Evolutionary conservation across 108 stramenopile genomes (phyloP).

Genomic region (Schizochytrium sp.): DNA sequence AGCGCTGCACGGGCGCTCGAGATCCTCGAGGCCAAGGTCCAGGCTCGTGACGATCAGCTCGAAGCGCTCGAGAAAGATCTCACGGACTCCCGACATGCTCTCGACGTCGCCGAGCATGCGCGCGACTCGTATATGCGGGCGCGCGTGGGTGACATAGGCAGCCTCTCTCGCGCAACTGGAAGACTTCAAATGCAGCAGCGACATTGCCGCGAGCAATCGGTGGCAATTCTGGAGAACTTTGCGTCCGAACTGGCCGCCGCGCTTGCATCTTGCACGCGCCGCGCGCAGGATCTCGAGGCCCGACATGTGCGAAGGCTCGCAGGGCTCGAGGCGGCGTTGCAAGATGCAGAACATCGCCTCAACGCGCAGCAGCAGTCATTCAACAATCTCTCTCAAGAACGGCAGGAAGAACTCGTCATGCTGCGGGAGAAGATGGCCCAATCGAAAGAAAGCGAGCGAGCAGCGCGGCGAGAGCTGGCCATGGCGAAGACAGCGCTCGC

Average conservation of each 20-base stretch:
- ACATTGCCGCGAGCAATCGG: neutral
- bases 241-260: neutral
- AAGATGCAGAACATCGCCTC: neutral
- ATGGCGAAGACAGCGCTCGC: neutral
- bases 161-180: neutral
- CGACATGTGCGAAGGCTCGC: neutral
- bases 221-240: neutral
- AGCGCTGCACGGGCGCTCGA: neutral
- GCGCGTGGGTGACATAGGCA: neutral
- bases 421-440: neutral
- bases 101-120: neutral
- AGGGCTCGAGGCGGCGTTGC: neutral
- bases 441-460: neutral
- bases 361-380: neutral
- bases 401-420: neutral
- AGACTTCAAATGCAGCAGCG: neutral
- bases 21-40: neutral
- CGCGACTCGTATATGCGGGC: neutral
- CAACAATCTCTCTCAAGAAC: neutral
- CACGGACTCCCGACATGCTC: neutral
- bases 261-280: neutral
- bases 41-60: neutral
- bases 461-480: neutral
- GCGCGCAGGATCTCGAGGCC: neutral
- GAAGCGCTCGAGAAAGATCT: neutral